Conservation (phyloP, 106 monocot species). For the Agapanthus africanus region DNA sequence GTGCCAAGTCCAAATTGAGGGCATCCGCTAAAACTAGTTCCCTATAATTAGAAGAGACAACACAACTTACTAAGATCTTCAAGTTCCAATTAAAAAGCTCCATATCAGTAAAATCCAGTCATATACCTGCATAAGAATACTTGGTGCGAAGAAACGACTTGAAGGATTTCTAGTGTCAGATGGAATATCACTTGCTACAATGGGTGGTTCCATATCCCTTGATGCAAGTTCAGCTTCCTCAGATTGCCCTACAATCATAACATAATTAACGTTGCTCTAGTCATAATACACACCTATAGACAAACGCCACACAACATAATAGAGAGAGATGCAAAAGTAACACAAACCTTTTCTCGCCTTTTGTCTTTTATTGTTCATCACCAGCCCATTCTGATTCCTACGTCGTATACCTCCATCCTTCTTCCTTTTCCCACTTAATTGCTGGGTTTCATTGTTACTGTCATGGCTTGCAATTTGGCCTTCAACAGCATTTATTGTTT, state of each 20-base stretch:
- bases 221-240: slow-evolving; percentile 33
- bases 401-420: slow-evolving; percentile 22
- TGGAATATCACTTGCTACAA: slow-evolving; percentile 16
- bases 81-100: not conserved
- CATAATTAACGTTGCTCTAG: too few relatives aligned
- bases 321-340: not conserved
- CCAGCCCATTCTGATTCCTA: slow-evolving; percentile 29
- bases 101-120: not conserved
- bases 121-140: slow-evolving; percentile 49
- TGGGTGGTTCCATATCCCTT: slow-evolving; percentile 24
- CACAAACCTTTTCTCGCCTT: slow-evolving; percentile 60
- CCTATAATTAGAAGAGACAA: slow-evolving; percentile 18
- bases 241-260: slow-evolving; percentile 38
- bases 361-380: slow-evolving; percentile 36
- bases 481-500: slow-evolving; percentile 18
- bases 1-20: slow-evolving; percentile 50
- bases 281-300: too few relatives aligned
- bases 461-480: slow-evolving; percentile 19
- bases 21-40: slow-evolving; percentile 25
- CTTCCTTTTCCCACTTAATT: slow-evolving; percentile 31
- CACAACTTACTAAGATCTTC: not conserved
- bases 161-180: slow-evolving; percentile 31
- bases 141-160: slow-evolving; percentile 36
- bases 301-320: too few relatives aligned
- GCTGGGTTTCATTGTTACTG: slow-evolving; percentile 24